Percentiles rank a stretch among this genome's conserved stretches.
phyloP scores from a whole-genome alignment of 352 stramenopile species.

The Phytopythium delawarense region DNA sequence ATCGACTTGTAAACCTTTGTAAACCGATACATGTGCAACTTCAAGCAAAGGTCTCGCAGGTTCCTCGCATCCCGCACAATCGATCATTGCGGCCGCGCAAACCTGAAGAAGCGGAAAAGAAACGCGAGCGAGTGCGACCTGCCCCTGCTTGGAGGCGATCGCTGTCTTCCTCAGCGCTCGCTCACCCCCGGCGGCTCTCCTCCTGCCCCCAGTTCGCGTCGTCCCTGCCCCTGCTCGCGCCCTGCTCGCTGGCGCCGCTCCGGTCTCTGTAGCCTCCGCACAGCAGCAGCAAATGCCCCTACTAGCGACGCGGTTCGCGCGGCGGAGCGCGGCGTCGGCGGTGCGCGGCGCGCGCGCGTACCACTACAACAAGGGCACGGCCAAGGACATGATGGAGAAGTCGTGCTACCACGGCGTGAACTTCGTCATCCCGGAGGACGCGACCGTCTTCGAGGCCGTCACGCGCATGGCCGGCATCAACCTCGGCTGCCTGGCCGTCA shows the following conservation, averaged over 20 bases:
- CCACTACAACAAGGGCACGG: slow-evolving; percentile 80
- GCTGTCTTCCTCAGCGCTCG: background rate
- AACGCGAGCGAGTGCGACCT: background rate
- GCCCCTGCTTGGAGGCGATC: background rate
- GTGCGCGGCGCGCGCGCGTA: slow-evolving; percentile 16
- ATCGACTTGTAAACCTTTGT: background rate
- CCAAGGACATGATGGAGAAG: slow-evolving; percentile 90
- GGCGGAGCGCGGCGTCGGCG: background rate
- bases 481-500: slow-evolving; percentile 89
- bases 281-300: slow-evolving; percentile 1
- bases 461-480: slow-evolving; percentile 95
- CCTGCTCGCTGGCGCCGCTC: background rate
- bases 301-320: background rate
- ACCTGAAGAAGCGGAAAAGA: slow-evolving; percentile 1
- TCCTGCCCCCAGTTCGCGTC: background rate
- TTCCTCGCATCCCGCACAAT: background rate
- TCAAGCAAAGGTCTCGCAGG: background rate
- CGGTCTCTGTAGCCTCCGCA: background rate
- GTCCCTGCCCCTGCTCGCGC: background rate
- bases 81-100: background rate
- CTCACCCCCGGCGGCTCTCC: background rate
- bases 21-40: background rate
- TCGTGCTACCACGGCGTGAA: slow-evolving; percentile 94
- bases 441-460: slow-evolving; percentile 92
- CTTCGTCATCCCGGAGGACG: slow-evolving; percentile 92